phyloP scores from a whole-genome alignment of 805 yeast genomes.

The Teunomyces cretensis region DNA sequence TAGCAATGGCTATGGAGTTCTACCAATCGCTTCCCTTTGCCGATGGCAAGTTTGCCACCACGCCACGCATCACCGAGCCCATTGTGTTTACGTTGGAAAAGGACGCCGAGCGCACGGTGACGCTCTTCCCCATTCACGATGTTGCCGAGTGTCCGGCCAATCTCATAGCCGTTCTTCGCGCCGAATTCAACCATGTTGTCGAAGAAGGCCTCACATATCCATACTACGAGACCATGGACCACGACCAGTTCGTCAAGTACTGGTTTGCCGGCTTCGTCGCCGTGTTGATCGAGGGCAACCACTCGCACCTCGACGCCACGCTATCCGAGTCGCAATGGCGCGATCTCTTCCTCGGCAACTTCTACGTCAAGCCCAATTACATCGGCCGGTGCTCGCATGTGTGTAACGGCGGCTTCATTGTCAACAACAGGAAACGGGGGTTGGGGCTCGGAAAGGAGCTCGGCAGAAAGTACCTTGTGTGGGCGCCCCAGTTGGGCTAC shows the following conservation, averaged over 20 bases:
- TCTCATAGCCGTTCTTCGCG: conserved; percentile 46
- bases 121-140: conserved; percentile 60
- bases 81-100: conserved; percentile 42
- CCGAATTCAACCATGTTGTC: conserved; percentile 62
- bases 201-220: conserved; percentile 81
- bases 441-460: conserved; percentile 66
- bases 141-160: conserved; percentile 48
- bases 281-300: conserved; percentile 49
- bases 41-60: conserved; percentile 19
- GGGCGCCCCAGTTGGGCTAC: conserved; percentile 81
- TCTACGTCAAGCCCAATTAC: conserved; percentile 85
- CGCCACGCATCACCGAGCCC: conserved; percentile 35
- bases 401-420: conserved; percentile 87
- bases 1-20: conserved; percentile 2
- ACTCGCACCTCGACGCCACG: conserved; percentile 10
- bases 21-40: conserved; percentile 33
- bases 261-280: conserved; percentile 72
- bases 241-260: conserved; percentile 55
- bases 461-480: conserved; percentile 62
- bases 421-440: conserved; percentile 60
- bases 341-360: conserved; percentile 61
- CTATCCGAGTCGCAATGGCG: conserved; percentile 34
- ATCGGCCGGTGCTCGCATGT: conserved; percentile 80
- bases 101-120: conserved; percentile 44
- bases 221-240: conserved; percentile 36